Evolutionary conservation across 108 stramenopile species (phyloP), one percentile per base, ranked within the genome.

Genomic region (Cylindrotheca fusiformis): DNA sequence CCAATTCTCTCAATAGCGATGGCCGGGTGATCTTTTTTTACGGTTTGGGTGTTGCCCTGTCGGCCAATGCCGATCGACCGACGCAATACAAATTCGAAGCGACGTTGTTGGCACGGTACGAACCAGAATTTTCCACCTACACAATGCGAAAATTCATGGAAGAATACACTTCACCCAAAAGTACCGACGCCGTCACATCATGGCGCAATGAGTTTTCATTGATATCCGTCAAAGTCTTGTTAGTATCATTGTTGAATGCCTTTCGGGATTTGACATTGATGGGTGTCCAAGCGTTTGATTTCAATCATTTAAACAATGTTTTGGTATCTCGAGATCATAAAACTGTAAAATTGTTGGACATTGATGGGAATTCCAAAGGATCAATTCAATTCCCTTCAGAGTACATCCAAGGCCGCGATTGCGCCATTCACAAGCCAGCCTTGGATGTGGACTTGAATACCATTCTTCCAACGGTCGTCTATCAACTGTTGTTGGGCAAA

Each of bases 201-300:
- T 59, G 82, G 63, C 83, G 80, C 10, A 56, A 75, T 12, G 58
- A 73, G 10, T 83, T 88, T 56, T 69, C 82, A 0, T 68, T 88
- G 21, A 83, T 80, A 6, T 71, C 74, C 20, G 76, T 88, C 6
- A 88, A 88, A 60, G 84, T 85, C 21, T 24, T 88, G 2, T 69
- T 88, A 21, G 87, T 88, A 22, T 75, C 72, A 29, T 64, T 88
- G 36, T 52, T 88, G 59, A 88, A 88, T 75, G 83, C 76, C 10
- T 81, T 81, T 53, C 72, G 79, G 4, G 79, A 81, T 36, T 65
- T 81, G 49, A 87, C 86, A n/a, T 58, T 87, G 47, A 79, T 88
- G 84, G 87, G 87, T 17, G 76, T 88, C 20, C 74, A 75, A 33
- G 81, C 87, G 0, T 88, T 88, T 67, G 87, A 88, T 63, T 88